Conservation (phyloP, 495 filamentous ascomycete species). For the Choiromyces venosus region DNA sequence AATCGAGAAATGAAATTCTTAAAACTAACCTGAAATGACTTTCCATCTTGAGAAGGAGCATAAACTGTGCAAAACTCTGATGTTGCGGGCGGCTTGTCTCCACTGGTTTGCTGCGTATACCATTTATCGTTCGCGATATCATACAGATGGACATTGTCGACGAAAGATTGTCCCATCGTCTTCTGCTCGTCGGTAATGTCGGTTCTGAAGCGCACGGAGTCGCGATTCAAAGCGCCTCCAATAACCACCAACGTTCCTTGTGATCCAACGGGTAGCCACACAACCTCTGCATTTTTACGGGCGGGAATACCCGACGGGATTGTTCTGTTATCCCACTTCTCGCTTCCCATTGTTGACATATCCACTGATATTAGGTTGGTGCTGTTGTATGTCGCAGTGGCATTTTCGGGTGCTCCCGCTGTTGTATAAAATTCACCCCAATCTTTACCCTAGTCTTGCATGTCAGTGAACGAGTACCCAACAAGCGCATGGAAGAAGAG, state of each 20-base stretch:
- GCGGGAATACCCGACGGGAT: conserved; percentile 51
- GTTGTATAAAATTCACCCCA: conserved; percentile 36
- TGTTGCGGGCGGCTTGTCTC: conserved; percentile 49
- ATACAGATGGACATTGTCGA: conserved; percentile 63
- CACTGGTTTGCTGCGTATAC: conserved; percentile 59
- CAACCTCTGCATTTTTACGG: conserved; percentile 59
- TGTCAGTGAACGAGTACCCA: conserved; percentile 1
- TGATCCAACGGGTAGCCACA: conserved; percentile 64
- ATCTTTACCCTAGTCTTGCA: conserved; percentile 22
- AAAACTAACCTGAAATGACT: conserved; percentile 28
- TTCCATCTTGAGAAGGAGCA: conserved; percentile 54
- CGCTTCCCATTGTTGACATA: conserved; percentile 49
- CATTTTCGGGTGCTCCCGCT: background rate
- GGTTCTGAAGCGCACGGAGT: background rate
- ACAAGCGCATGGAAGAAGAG: background rate
- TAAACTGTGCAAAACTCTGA: conserved; percentile 63
- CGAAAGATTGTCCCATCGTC: conserved; percentile 54
- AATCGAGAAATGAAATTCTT: background rate
- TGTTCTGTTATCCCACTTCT: conserved; percentile 54
- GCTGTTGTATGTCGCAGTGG: conserved; percentile 46
- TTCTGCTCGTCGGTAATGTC: conserved; percentile 39
- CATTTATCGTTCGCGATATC: conserved; percentile 55
- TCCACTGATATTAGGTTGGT: conserved; percentile 55
- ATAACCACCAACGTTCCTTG: conserved; percentile 61
- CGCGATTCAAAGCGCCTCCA: conserved; percentile 49